Conservation (phyloP, 208 protist species). For the Herpetomonas tarakana region DNA sequence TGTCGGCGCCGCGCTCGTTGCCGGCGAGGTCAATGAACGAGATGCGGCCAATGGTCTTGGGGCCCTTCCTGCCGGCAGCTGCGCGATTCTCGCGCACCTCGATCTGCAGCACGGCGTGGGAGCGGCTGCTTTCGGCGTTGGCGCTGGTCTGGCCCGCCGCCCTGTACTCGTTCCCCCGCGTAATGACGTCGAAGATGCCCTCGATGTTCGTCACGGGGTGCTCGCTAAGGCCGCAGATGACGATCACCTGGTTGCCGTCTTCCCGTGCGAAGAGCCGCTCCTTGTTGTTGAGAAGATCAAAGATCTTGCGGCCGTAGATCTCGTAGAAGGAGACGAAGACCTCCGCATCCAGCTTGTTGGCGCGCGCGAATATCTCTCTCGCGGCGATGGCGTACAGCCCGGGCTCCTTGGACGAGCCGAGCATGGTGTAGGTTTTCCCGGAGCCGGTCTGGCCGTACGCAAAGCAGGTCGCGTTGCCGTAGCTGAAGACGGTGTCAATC, state of each 20-base stretch:
- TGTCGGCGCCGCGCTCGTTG: slow-evolving; percentile 97
- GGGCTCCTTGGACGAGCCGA: slow-evolving; percentile 77
- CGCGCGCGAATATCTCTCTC: slow-evolving; percentile 91
- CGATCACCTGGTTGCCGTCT: slow-evolving; percentile 93
- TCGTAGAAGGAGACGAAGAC: slow-evolving; percentile 95
- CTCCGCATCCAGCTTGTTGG: slow-evolving; percentile 47
- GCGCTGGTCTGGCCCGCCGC: slow-evolving; percentile 90
- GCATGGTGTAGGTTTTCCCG: slow-evolving; percentile 94
- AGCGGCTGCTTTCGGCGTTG: slow-evolving; percentile 91
- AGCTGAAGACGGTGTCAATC: slow-evolving; percentile 94
- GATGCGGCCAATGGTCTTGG: slow-evolving; percentile 91
- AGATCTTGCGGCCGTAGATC: slow-evolving; percentile 97
- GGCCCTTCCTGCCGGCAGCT: slow-evolving; percentile 23
- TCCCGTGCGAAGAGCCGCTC: slow-evolving; percentile 93
- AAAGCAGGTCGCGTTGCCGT: slow-evolving; percentile 96
- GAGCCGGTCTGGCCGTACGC: slow-evolving; percentile 97
- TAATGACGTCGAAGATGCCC: slow-evolving; percentile 92
- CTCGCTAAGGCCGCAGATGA: slow-evolving; percentile 94
- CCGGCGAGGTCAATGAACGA: slow-evolving; percentile 99
- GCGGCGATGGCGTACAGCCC: slow-evolving; percentile 95
- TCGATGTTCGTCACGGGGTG: slow-evolving; percentile 74
- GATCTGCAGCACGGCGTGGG: slow-evolving; percentile 91
- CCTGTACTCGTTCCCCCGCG: slow-evolving; percentile 77
- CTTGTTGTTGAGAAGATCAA: slow-evolving; percentile 95
- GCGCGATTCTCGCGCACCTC: slow-evolving; percentile 54